Evolutionary conservation across 495 filamentous ascomycete species (phyloP), one percentile per base, ranked within the genome.

Genomic region (Umbilicaria muhlenbergii): DNA sequence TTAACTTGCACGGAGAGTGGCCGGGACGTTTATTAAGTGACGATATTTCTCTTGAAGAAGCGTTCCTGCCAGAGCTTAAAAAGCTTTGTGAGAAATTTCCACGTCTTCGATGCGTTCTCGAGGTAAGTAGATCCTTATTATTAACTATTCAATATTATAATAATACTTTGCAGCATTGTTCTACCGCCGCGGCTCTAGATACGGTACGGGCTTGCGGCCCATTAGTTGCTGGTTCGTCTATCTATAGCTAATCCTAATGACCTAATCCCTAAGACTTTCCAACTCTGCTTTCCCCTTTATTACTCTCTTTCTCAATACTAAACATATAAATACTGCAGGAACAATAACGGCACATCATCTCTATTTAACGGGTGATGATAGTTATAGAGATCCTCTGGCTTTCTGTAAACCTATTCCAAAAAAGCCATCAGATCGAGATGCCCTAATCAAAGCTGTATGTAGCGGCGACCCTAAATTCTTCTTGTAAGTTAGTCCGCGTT

Each of bases 331-430:
- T n/a, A n/a, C n/a, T n/a, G 78, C 68, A 1, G 80, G 68, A 47
- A 86, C 69, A 8, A 80, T 88, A 43, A 79, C 73, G 2, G 84
- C 86, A 15, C 86, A 93, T 55, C 87, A 92, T 50, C 61, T 93
- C 11, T 83, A 71, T 46, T 67, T 94, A 19, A 81, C 80, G 28
- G 76, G 81, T 12, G 83, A 93, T 47, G 75, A 82, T 47, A 80
- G 77, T 66, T 73, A 73, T 0, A 75, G 75, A 44, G 81, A 92
- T 49, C 72, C 81, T 32, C 80, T 84, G 66, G 77, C 74, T 53
- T 92, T 86, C 69, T 93, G 87, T 70, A 94, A 94, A 62, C 86
- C 82, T 12, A 74, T 83, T 34, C 78, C 83, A 44, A 86, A 86
- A 59, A 69, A 66, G 3, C 78, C 84, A 6, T 69, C 69, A n/a